Conservation (phyloP, 106 monocot genomes). For the Allium cepa region DNA sequence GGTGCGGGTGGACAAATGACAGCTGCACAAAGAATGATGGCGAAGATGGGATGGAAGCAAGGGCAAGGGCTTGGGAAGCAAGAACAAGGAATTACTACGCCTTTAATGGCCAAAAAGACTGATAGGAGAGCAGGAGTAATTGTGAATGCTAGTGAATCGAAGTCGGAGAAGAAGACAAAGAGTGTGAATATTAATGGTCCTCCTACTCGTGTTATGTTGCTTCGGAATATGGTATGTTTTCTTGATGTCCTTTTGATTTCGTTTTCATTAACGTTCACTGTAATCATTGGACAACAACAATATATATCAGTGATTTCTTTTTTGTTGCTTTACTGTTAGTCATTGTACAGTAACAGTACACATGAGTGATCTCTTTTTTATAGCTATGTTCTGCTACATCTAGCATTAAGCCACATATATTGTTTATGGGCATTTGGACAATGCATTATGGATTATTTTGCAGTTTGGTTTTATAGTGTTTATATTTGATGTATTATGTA, state of each 20-base stretch:
- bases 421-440: too few species aligned
- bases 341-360: too few species aligned
- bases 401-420: too few species aligned
- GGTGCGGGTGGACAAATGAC: constrained; percentile 99
- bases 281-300: too few species aligned
- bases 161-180: constrained; percentile 77
- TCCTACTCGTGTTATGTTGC: constrained; percentile 81
- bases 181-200: constrained; percentile 61
- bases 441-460: too few species aligned
- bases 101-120: constrained; percentile 93
- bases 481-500: too few species aligned
- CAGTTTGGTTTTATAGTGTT: too few species aligned
- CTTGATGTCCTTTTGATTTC: background rate
- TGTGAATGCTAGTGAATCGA: constrained; percentile 80
- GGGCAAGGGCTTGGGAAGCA: constrained; percentile 96
- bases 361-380: too few species aligned
- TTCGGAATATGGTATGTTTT: constrained; percentile 81
- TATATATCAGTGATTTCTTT: too few species aligned
- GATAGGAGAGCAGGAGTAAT: constrained; percentile 96
- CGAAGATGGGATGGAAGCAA: constrained; percentile 99
- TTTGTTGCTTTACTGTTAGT: too few species aligned
- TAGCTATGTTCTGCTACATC: too few species aligned
- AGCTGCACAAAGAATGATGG: constrained; percentile 99
- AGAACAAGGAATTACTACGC: constrained; percentile 97
- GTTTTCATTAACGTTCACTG: background rate